Evolutionary conservation across 2,329 filamentous ascomycete species (phyloP), one percentile per base, ranked within the genome.

Genomic region (Geoglossum cookeanum): DNA sequence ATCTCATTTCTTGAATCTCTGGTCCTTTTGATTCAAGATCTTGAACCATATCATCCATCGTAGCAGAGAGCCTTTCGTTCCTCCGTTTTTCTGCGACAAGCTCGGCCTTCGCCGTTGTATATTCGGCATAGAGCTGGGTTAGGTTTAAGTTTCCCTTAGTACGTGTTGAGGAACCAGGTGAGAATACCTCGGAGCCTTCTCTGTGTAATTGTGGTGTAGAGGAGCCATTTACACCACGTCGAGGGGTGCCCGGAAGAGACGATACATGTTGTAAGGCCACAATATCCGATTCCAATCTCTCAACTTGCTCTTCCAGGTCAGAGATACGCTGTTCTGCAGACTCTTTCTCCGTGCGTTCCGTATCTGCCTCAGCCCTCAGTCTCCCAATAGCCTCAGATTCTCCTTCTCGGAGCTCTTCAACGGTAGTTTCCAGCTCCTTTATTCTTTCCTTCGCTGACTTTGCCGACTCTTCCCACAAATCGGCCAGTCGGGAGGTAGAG

Each of bases 1-100:
- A 78, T 53, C 86, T 83, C 17, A 94, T 74, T 63, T 97, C 90
- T 60, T 94, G 83, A 33, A 96, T 80, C 65, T 96, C 89, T 0
- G 92, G 92, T 30, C 84, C 83, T 67, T 87, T 90, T 29, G 83
- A 83, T 68, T 98, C 90, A 42, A 97, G 72, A 58, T 90, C 84
- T 42, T 82, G 78, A 59, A 96, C 80, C 73, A 96, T 87, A 59
- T 92, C 86, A 61, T 96, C 87, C 49, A 97, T 74, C 49, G 91
- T 81, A 42, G 81, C 78, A 17, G 80, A 78, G 9, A 96, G 79
- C 65, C 87, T 81, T 61, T 85, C 80, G 63, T 80, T 88, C 27
- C 82, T 80, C 59, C 85, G 78, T 66, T 83, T 83, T 68, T 94
- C 86, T 2, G 77, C 79, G 3, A 83, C 81, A 37, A 96, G 75